Evolutionary conservation across 1,284 basidiomycete genomes (phyloP).

Genomic region (Heterobasidion parviporum): DNA sequence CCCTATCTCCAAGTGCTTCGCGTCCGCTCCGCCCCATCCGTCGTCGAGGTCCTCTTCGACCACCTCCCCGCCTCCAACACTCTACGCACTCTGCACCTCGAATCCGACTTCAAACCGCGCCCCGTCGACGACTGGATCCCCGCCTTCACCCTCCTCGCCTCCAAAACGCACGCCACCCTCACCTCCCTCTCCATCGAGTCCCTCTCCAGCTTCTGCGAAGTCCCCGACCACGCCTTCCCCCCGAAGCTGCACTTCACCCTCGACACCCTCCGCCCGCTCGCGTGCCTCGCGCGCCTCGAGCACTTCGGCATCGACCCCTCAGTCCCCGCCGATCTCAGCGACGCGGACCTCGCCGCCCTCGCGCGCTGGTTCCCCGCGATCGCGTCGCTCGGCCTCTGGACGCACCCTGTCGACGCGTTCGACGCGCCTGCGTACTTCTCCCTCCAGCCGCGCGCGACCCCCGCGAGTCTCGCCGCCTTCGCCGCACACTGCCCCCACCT

Average conservation of each 20-base stretch:
- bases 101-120: constrained; percentile 23
- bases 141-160: constrained; percentile 29
- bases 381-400: constrained; percentile 12
- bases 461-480: constrained; percentile 8
- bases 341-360: constrained; percentile 9
- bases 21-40: constrained; percentile 27
- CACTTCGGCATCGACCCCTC: constrained; percentile 11
- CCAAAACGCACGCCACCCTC: constrained; percentile 27
- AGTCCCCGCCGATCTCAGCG: constrained; percentile 11
- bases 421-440: constrained; percentile 11
- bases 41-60: constrained; percentile 25
- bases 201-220: constrained; percentile 13
- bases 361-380: constrained; percentile 14
- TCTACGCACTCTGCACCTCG: constrained; percentile 29
- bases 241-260: constrained; percentile 14
- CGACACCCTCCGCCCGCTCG: constrained; percentile 12
- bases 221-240: constrained; percentile 9
- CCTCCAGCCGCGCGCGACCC: constrained; percentile 9
- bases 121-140: constrained; percentile 27
- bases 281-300: constrained; percentile 8
- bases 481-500: constrained; percentile 9
- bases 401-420: constrained; percentile 11
- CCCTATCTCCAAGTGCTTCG: constrained; percentile 33
- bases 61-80: constrained; percentile 21
- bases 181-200: constrained; percentile 35